Conservation (phyloP, 75 land plant genomes). For the Gnetum montanum region DNA sequence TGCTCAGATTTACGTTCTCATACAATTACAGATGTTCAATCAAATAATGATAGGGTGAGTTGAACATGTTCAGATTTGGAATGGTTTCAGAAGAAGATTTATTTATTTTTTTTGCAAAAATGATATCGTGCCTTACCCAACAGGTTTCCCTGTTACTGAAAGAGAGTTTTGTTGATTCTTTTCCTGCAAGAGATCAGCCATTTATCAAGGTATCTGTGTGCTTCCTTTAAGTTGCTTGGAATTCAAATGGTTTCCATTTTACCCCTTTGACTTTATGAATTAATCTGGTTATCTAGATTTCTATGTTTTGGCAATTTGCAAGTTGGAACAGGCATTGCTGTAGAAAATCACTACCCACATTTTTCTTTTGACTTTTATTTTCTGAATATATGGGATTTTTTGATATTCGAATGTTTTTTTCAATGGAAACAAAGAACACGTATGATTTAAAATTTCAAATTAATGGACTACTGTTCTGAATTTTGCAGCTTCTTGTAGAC, state of each 20-base stretch:
- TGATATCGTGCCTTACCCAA: not conserved
- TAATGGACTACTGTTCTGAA: conserved; percentile 4
- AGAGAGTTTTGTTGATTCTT: conserved; percentile 96
- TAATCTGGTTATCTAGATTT: too few species aligned
- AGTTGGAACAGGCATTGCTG: too few species aligned
- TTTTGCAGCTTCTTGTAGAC: conserved; percentile 83
- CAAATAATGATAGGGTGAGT: conserved; percentile 87
- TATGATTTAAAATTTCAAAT: too few species aligned
- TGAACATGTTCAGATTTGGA: not conserved
- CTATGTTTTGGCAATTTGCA: too few species aligned
- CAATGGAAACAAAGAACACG: too few species aligned
- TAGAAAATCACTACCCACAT: not conserved
- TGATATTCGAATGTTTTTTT: too few species aligned
- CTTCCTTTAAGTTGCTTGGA: not conserved
- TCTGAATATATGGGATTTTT: too few species aligned
- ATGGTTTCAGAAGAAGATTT: not conserved
- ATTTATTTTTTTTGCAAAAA: not conserved
- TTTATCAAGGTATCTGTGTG: conserved; percentile 90
- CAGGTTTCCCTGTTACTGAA: conserved; percentile 97
- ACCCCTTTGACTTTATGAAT: too few species aligned
- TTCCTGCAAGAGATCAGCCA: conserved; percentile 68
- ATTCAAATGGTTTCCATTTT: too few species aligned
- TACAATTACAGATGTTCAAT: conserved; percentile 96
- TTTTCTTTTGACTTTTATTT: too few species aligned
- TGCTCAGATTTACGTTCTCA: conserved; percentile 74